Evolutionary conservation across 2,329 filamentous ascomycete genomes (phyloP), one percentile per base, ranked within the genome.

Genomic region (Huntiella decipiens): DNA sequence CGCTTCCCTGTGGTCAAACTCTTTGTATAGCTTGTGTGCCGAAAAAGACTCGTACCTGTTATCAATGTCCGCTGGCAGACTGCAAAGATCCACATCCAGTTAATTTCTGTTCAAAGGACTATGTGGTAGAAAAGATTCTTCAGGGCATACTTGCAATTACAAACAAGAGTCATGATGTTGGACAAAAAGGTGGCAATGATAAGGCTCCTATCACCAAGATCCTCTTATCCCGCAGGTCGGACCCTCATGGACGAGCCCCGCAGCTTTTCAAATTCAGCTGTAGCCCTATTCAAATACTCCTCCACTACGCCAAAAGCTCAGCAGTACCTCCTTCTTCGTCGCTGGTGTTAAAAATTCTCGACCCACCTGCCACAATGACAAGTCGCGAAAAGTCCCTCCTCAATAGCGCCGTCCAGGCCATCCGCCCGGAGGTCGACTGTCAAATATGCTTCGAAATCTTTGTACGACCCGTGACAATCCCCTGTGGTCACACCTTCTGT

Each of bases 401-500:
- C 22, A 62, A 68, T 19, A 66, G 66, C 32, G 57, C 91, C 11
- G 74, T 75, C 53, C 71, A 79, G 19, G 64, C 67, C 1, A 67
- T 74, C 3, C 73, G 77, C 50, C 65, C 67, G 11, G 85, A 93
- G 56, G 66, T 92, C 56, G 85, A 94, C 55, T 95, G 87, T 53
- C 83, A 91, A 54, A 77, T 94, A 49, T 94, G 87, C 61, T 92
- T 88, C 58, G 73, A 77, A 36, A 61, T 92, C 16, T 81, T 88
- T 58, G 65, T 85, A 50, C 82, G 93, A 50, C 85, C 87, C 0
- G 66, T 87, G 44, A 94, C 86, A 0, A 92, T 84, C 0, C 69
- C 74, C 1, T 95, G 87, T 55, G 87, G 87, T 1, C 87, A 95
- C 58, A 94, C 85, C 0, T 88, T 91, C 55, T 95, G 87, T 58